Evolutionary conservation across 1,284 basidiomycete genomes (phyloP), one percentile per base, ranked within the genome.

Genomic region (Golubevia sp.): DNA sequence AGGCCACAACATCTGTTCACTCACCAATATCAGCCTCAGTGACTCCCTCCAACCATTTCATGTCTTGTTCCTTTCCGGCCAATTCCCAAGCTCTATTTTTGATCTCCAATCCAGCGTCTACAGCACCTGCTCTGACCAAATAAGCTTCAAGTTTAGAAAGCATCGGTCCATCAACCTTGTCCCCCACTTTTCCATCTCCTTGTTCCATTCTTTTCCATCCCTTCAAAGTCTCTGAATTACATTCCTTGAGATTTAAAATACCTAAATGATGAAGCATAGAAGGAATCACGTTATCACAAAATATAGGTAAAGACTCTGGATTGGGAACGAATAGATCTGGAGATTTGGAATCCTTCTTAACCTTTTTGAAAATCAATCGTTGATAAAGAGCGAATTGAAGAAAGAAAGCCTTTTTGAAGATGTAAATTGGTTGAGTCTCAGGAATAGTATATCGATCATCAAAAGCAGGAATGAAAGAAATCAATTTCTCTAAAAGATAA

Each of bases 361-460:
- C 8, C n/a, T n/a, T n/a, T 1, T 63, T 70, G 8, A 71, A 48
- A 91, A 44, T 2, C n/a, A 76, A 61, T 0, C 91, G 88, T 48
- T 90, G 81, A 20, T 84, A 85, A 59, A 94, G 85, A 5, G 89
- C 89, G 66, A 91, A 88, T 50, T 94, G 85, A 49, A 95, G 87
- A 83, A 93, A 92, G 27, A 95, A 86, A 1, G 91, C 92, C 76
- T 94, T 94, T 84, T 94, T 94, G 87, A 93, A 92, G 76, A 92
- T 88, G 83, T 92, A 94, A 8, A 94, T 87, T 6, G 69, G 59
- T 21, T 50, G 21, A 7, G 23, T 23, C 11, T 25, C 3, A 44
- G 62, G 55, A 11, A 74, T 4, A 15, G n/a, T 51, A 25, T 64
- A 64, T 23, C 63, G 61, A 58, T 82, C 78, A 34, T 64, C 61